Evolutionary conservation across 1,284 basidiomycete species (phyloP), one percentile per base, ranked within the genome.

Genomic region (Cerrena zonata): DNA sequence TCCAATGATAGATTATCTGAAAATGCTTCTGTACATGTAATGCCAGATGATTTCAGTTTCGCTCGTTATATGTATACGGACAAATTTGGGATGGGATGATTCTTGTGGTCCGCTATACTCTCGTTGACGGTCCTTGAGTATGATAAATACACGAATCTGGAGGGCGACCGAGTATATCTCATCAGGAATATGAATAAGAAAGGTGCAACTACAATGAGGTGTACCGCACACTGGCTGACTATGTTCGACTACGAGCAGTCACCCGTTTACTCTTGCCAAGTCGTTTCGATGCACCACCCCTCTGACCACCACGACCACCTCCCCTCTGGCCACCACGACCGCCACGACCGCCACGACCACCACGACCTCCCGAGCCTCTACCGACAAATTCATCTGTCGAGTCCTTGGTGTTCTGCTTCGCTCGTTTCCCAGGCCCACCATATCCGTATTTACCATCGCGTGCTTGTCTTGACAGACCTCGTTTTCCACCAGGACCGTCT

Each of bases 371-470:
- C 7, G 69, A 65, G 5, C 47, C 47, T 18, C 47, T 5, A 36
- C 70, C 65, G 10, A 70, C 75, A 59, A 91, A 89, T 61, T 82
- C 76, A 63, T 91, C 87, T 5, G 89, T 89, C 7, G 86, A 89
- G 45, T 83, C 79, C 52, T 74, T 75, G 19, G 87, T 91, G 63
- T 94, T 94, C 65, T 89, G 82, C 69, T 94, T 94, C 39, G 83
- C 76, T 50, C 82, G 73, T 59, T 79, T 71, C 19, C 79, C 78
- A 12, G 75, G 74, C 15, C 84, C 79, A 10, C 90, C 89, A 57
- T 87, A 86, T 2, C 90, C 89, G 64, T 81, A 93, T 68, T 94
- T 94, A 58, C 78, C 68, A 65, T 94, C 86, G 36, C 91, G 79
- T 10, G 74, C 79, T 23, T 73, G 66, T n/a, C 91, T 82, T 38